These are phyloP conservation scores for Porphyrellus sp. DNA, from an alignment of 1,284 basidiomycete species.

Conservation along the genomic window DNA sequence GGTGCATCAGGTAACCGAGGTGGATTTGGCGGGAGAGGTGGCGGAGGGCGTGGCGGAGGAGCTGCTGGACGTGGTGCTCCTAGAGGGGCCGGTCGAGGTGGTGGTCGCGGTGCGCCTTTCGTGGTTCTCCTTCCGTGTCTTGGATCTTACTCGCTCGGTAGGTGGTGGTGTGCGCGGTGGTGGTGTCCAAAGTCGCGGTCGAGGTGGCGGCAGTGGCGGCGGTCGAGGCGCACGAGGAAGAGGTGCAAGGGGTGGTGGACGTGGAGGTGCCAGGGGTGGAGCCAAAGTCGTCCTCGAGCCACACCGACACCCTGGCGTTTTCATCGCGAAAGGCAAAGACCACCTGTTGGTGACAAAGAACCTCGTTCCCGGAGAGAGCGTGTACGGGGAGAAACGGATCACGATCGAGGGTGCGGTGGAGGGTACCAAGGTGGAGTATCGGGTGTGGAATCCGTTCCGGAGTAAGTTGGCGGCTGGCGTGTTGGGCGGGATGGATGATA, in stretches of 20 bases:
- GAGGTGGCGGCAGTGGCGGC: constrained; percentile 36
- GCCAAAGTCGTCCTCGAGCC: constrained; percentile 91
- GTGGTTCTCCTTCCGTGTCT: background rate
- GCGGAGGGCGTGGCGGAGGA: constrained; percentile 37
- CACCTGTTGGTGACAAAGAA: constrained; percentile 97
- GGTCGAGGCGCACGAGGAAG: constrained; percentile 42
- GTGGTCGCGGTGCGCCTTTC: constrained; percentile 24
- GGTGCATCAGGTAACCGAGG: constrained; percentile 55
- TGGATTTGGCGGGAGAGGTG: constrained; percentile 44
- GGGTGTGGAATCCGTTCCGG: constrained; percentile 99
- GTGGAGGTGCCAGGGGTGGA: constrained; percentile 71
- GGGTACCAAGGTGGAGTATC: constrained; percentile 91
- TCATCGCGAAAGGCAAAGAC: constrained; percentile 95
- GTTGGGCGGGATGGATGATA: constrained; percentile 91
- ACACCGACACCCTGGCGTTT: constrained; percentile 91
- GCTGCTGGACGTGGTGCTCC: constrained; percentile 44
- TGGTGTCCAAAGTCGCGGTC: constrained; percentile 28
- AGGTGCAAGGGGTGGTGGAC: constrained; percentile 37
- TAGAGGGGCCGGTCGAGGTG: constrained; percentile 42
- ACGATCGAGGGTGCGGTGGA: constrained; percentile 75
- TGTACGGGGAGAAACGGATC: constrained; percentile 98
- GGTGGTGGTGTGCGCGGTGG: constrained; percentile 30
- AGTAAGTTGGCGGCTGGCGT: constrained; percentile 95
- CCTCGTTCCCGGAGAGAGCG: constrained; percentile 94
- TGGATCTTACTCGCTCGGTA: constrained; percentile 12